These are phyloP conservation scores for Monosporascus ibericus DNA, from an alignment of 2,329 filamentous ascomycete genomes.

Conservation along the genomic window DNA sequence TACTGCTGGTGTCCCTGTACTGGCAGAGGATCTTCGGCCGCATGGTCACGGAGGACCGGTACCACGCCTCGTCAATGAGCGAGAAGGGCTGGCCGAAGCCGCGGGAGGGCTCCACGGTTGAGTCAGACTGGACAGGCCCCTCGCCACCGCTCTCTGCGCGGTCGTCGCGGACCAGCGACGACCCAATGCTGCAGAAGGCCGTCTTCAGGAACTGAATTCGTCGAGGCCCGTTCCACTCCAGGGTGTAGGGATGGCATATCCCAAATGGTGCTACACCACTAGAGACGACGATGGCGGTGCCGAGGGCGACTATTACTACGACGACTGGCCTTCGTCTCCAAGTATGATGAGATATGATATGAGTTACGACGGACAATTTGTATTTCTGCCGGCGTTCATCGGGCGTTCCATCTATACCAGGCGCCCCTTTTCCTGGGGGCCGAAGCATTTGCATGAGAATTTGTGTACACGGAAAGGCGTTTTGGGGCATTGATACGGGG, in stretches of 20 bases:
- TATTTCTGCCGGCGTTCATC: too few species aligned
- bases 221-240: background rate
- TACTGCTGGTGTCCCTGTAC: background rate
- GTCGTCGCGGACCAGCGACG: background rate
- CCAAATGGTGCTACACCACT: too few species aligned
- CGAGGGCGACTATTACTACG: too few species aligned
- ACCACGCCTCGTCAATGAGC: background rate
- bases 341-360: too few species aligned
- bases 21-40: background rate
- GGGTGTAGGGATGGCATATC: background rate
- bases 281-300: too few species aligned
- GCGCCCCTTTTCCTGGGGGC: too few species aligned
- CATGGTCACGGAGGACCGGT: background rate
- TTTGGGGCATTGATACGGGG: too few species aligned
- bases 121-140: background rate
- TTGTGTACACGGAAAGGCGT: too few species aligned
- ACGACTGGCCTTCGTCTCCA: too few species aligned
- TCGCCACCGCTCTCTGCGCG: background rate
- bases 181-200: conserved; percentile 3
- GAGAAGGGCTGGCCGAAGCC: background rate
- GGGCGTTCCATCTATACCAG: too few species aligned
- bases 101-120: background rate
- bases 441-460: too few species aligned
- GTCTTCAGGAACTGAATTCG: background rate
- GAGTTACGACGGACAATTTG: too few species aligned